Base-by-base conservation (phyloP, 441 rosid genomes). In the Brassica balearica region DNA sequence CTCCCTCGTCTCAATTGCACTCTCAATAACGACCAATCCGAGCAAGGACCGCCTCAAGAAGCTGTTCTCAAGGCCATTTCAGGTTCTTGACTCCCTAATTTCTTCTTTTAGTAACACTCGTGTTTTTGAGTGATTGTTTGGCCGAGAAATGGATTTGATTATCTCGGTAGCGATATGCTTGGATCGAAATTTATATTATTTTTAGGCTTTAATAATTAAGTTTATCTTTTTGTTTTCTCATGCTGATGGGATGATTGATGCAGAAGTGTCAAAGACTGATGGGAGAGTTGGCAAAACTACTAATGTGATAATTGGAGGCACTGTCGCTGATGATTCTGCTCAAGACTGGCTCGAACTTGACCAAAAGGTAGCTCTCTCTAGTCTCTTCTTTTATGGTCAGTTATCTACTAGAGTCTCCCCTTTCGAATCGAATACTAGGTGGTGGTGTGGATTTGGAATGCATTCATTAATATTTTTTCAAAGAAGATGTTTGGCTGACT, bases 261-360 rank as follows among this genome's bases (percentile, higher is more conserved):
- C 84, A 95, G 99, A 93, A 91, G 91, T 95, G 48, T 95, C 99
- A 7, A 95, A 85, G 87, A 81, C 94, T 1, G 96, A 95, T 82
- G 97, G 97, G 70, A 93, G 98, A 82, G 87, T 95, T 76, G 95
- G 98, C 51, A 92, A 92, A 83, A 93, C 99, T 2, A 95, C 98
- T 8, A 93, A 95, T 77, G 87, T 93, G 69, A 92, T 95, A 27
- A 92, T 93, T 66, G 99, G 97, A 25, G 99, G 99, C 43, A 93
- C 98, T 0, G 97, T 95, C 1, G 79, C 90, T 0, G 97, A 93
- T 89, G 99, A 92, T 83, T 90, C 99, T 58, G 79, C 90, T 41
- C 86, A 87, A 23, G 97, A 95, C 68, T 95, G 99, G 99, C 91
- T 95, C 15, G 86, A 85, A 65, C 84, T 95, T 87, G 99, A 93